Conservation (phyloP, 78 protist species). For the Pigoraptor vietnamica region DNA sequence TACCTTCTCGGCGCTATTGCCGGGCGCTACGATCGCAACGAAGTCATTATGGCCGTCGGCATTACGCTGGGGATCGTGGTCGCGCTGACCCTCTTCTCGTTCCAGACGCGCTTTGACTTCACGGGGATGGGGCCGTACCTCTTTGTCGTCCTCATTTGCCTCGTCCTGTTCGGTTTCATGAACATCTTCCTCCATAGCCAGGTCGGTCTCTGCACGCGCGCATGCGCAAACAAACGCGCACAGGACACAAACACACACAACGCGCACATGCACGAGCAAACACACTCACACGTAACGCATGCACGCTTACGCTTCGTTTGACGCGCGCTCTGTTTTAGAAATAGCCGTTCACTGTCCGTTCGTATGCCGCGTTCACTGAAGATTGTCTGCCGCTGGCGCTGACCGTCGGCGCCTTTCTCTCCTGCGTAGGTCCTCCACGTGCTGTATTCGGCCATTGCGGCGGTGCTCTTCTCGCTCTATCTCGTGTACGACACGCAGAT, state of each 20-base stretch:
- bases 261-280: no score
- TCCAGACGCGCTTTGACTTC: slow-evolving; percentile 16
- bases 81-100: slow-evolving; percentile 16
- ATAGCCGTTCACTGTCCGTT: no score
- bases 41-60: slow-evolving; percentile 10
- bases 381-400: no score
- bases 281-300: no score
- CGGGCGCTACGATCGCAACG: background rate
- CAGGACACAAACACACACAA: no score
- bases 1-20: slow-evolving; percentile 7
- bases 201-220: slow-evolving; percentile 1
- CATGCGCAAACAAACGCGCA: no score
- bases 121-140: slow-evolving; percentile 2
- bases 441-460: slow-evolving; percentile 3
- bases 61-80: background rate
- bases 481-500: slow-evolving; percentile 19
- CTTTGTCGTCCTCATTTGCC: background rate
- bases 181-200: background rate
- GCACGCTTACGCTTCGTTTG: no score
- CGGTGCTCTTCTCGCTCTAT: background rate
- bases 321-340: no score
- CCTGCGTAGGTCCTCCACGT: background rate
- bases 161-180: background rate
- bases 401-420: background rate
- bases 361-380: no score